Percentiles rank a stretch among this genome's conserved stretches.
These are phyloP conservation scores for Colletotrichum musicola DNA, from an alignment of 2,329 filamentous ascomycete genomes.

Conservation along the genomic window DNA sequence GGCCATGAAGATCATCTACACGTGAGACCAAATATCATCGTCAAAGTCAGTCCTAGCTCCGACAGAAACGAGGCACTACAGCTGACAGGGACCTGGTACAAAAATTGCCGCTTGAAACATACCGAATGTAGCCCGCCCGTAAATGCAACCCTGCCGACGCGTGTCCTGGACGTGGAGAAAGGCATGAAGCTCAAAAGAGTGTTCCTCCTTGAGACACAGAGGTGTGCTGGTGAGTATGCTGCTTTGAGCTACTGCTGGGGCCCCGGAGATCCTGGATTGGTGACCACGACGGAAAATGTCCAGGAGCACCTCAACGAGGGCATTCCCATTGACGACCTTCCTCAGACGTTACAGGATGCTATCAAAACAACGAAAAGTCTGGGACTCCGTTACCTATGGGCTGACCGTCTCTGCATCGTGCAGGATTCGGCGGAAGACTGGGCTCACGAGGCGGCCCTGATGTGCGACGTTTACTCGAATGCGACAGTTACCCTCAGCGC, in stretches of 20 bases:
- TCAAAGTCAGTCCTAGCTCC: background rate
- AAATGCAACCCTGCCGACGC: background rate
- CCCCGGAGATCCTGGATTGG: background rate
- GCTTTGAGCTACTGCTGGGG: background rate
- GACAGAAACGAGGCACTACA: background rate
- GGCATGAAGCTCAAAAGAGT: background rate
- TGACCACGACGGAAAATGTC: background rate
- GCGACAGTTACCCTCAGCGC: background rate
- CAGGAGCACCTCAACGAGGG: background rate
- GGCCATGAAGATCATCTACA: background rate
- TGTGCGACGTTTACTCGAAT: background rate
- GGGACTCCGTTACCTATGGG: background rate
- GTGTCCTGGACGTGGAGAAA: background rate
- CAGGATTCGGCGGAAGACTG: background rate
- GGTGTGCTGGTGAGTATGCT: background rate
- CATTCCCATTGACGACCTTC: background rate
- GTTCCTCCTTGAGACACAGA: background rate
- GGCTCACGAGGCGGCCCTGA: background rate
- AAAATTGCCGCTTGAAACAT: background rate
- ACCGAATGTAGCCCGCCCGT: background rate
- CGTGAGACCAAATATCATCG: background rate
- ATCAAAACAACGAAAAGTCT: background rate
- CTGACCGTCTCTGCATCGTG: background rate
- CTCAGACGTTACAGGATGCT: background rate
- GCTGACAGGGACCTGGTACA: background rate